Evolutionary conservation across 768 basidiomycete genomes (phyloP), one percentile per base, ranked within the genome.

Genomic region (Leccinum boreale): DNA sequence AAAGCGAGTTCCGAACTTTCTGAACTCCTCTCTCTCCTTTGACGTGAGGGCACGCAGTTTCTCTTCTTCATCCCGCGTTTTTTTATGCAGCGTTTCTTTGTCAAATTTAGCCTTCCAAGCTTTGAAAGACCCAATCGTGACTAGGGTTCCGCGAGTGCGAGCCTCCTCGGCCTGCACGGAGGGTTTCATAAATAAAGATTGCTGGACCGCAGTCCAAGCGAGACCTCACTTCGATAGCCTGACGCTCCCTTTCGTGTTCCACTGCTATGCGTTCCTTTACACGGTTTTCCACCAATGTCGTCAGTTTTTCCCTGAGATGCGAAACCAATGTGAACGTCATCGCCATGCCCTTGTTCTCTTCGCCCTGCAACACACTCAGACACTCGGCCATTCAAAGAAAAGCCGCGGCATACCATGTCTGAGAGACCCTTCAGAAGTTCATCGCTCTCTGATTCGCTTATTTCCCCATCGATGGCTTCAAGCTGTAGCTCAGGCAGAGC

Each of bases 311-410:
- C 62, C 90, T 81, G 47, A 97, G 81, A 65, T 90, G 87, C 0
- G 90, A 88, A 11, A 94, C 87, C 17, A 99, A 79, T 0, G 96
- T 94, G 69, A 97, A 99, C 17, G 94, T 95, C 94, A 98, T 98
- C 3, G 97, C 94, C 89, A 95, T 95, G 45, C 93, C 93, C 21
- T 92, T 67, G 70, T 90, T 94, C 68, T 94, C 92, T 67, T 88
- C 83, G 55, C 89, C 90, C 89, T 91, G 57, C 31, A 50, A 39
- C 23, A 33, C 28, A 35, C 50, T 58, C 54, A 29, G 53, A 33
- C 19, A 39, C n/a, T 33, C 33, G 10, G 14, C 21, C 28, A 15
- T 29, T 33, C 42, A 45, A 44, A 45, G 58, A 29, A 55, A 44
- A 28, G 14, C 42, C 75, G 2, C 5, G 21, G 55, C 84, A 57